Percentiles rank a stretch among this genome's conserved stretches.
These are phyloP conservation scores for Marasmius tenuissimus DNA, from an alignment of 1,284 basidiomycete genomes.

Conservation along the genomic window DNA sequence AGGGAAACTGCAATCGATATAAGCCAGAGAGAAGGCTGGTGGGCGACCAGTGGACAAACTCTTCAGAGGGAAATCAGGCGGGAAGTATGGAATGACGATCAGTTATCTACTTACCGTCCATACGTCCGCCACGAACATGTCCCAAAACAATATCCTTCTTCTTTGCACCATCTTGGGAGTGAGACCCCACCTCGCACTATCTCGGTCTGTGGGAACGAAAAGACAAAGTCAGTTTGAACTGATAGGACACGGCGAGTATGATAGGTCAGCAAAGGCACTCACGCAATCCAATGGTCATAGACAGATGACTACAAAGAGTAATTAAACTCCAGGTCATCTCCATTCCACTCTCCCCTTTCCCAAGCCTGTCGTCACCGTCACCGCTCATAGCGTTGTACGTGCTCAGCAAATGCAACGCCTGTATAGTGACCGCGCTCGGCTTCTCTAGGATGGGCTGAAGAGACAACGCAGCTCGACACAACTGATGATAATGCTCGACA, in stretches of 20 bases:
- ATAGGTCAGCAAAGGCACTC: background rate
- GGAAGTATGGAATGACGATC: background rate
- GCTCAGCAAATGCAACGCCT: conserved; percentile 58
- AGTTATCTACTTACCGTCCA: conserved; percentile 39
- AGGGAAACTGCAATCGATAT: conserved; percentile 57
- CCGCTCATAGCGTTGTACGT: conserved; percentile 53
- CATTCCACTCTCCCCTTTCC: conserved; percentile 42
- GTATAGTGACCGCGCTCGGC: conserved; percentile 64
- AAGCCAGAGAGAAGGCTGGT: conserved; percentile 57
- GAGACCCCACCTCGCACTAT: conserved; percentile 53
- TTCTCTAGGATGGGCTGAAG: conserved; percentile 65
- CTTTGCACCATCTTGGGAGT: conserved; percentile 52
- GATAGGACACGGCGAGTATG: conserved; percentile 36
- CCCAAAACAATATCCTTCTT: conserved; percentile 59
- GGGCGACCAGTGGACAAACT: conserved; percentile 64
- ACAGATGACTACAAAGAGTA: conserved; percentile 52
- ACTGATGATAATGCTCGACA: conserved; percentile 64
- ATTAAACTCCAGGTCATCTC: conserved; percentile 64
- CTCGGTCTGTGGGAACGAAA: conserved; percentile 45
- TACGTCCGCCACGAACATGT: conserved; percentile 50
- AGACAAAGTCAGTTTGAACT: conserved; percentile 8
- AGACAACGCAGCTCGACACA: conserved; percentile 58
- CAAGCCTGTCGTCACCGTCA: conserved; percentile 4
- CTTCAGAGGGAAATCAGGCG: conserved; percentile 26
- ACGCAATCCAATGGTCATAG: conserved; percentile 39